Evolutionary conservation across 1,284 basidiomycete species (phyloP), one percentile per base, ranked within the genome.

Genomic region (Blastosporella zonata): DNA sequence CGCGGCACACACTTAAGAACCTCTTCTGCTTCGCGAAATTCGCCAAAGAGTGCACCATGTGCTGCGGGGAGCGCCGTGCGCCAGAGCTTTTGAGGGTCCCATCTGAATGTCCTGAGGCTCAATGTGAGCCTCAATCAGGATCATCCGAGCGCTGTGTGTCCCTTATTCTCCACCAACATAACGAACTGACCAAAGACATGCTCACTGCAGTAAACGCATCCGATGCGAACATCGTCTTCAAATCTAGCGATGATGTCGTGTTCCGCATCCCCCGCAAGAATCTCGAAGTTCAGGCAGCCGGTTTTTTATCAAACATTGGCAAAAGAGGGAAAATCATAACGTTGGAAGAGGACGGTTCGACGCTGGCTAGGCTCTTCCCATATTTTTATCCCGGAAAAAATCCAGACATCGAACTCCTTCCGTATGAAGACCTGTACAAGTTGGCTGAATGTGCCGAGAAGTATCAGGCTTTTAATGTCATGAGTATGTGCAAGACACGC

Each of bases 241-340:
- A 46, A 15, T 62, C 59, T 7, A 41, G 50, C 38, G 60, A 62
- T 41, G 29, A 49, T 13, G 43, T 52, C 15, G 25, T 56, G 3
- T 62, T 60, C 37, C 41, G 47, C 2, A 48, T 59, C 2, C 59
- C 60, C 20, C 46, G 43, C 5, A 58, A 54, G 45, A 56, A 59
- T 34, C 52, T 62, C 10, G 55, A 58, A 34, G 51, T 52, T 6
- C 49, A 54, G 38, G 46, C 54, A 6, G 57, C 50, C 10, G 54
- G 46, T 12, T 58, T 61, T 17, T 41, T 55, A 5, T 55, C 60
- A 13, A 50, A 59, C 34, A 46, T 57, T 18, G 43, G 41, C 13
- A 42, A 47, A 18, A 46, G 21, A 0, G 34, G 23, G n/a, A 47
- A 55, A 21, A 7, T 48, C 3, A 47, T 52, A n/a, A 21, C 22